Evolutionary conservation across 345 rosid genomes (phyloP).

Genomic region (Microthlaspi erraticum): DNA sequence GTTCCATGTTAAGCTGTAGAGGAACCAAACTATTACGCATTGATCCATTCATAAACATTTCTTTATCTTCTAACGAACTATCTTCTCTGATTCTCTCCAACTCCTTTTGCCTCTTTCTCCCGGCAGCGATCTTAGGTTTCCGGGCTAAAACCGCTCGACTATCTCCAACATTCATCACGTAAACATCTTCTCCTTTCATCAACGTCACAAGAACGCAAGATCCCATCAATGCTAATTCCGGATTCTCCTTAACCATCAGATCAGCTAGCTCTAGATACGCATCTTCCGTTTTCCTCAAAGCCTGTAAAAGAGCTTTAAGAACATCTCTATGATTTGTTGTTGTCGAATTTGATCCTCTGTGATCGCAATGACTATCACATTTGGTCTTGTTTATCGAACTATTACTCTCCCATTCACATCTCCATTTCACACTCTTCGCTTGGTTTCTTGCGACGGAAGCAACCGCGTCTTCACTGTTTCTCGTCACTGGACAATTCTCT

Average conservation of each 20-base stretch:
- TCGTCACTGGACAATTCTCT: conserved; percentile 18
- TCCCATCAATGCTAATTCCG: conserved; percentile 91
- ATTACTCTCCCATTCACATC: conserved; percentile 39
- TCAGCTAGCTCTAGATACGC: conserved; percentile 69
- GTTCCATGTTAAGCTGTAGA: conserved; percentile 84
- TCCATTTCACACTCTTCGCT: conserved; percentile 52
- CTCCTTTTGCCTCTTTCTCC: conserved; percentile 52
- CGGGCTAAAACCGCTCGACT: conserved; percentile 79
- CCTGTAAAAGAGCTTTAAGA: conserved; percentile 65
- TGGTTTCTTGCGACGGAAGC: conserved; percentile 41
- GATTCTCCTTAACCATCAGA: conserved; percentile 71
- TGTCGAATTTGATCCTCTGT: conserved; percentile 37
- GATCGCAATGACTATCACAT: conserved; percentile 15
- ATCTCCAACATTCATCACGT: conserved; percentile 94
- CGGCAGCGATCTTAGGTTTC: conserved; percentile 51
- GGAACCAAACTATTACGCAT: conserved; percentile 52
- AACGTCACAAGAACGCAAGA: conserved; percentile 90
- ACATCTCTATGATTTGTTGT: conserved; percentile 59
- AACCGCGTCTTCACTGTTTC: conserved; percentile 21
- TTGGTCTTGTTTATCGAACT: neutral
- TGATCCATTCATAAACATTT: conserved; percentile 38
- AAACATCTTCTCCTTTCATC: conserved; percentile 93
- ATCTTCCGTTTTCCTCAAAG: conserved; percentile 78
- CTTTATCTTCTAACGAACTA: conserved; percentile 31
- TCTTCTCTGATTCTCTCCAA: conserved; percentile 51